These are phyloP conservation scores for Colletotrichum magnum DNA, from an alignment of 2,329 filamentous ascomycete species.

Conservation along the genomic window DNA sequence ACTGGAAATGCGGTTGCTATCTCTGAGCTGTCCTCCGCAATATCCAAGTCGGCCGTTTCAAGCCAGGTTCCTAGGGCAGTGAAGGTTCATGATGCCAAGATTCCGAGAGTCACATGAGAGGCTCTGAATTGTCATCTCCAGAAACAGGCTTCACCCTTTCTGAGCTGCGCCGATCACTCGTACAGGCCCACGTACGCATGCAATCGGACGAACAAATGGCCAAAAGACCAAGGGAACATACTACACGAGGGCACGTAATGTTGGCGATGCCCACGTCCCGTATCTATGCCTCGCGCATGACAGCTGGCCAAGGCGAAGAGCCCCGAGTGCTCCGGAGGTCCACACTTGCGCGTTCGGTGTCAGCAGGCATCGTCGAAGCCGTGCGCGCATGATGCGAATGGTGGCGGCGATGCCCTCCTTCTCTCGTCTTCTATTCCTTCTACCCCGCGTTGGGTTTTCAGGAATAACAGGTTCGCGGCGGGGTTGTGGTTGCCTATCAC, in stretches of 20 bases:
- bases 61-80: neutral
- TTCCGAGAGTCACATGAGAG: conserved; percentile 17
- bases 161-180: conserved; percentile 13
- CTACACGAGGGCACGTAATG: neutral
- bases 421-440: conserved; percentile 16
- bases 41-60: neutral
- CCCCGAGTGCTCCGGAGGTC: conserved; percentile 25
- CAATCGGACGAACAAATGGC: neutral
- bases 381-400: conserved; percentile 13
- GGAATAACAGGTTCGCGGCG: conserved; percentile 10
- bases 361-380: conserved; percentile 18
- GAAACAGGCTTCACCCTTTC: conserved; percentile 21
- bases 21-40: neutral
- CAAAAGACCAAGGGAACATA: conserved; percentile 1
- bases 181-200: conserved; percentile 3
- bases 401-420: conserved; percentile 34
- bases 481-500: conserved; percentile 14
- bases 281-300: conserved; percentile 1
- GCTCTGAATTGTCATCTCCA: neutral
- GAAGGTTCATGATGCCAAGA: neutral
- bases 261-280: neutral
- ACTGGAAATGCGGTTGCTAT: too few species aligned
- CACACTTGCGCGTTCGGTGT: conserved; percentile 8
- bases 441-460: conserved; percentile 29
- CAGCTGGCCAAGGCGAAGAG: conserved; percentile 9